Base-by-base conservation (phyloP, 2,329 filamentous ascomycete genomes). In the Albophoma yamanashiensis region DNA sequence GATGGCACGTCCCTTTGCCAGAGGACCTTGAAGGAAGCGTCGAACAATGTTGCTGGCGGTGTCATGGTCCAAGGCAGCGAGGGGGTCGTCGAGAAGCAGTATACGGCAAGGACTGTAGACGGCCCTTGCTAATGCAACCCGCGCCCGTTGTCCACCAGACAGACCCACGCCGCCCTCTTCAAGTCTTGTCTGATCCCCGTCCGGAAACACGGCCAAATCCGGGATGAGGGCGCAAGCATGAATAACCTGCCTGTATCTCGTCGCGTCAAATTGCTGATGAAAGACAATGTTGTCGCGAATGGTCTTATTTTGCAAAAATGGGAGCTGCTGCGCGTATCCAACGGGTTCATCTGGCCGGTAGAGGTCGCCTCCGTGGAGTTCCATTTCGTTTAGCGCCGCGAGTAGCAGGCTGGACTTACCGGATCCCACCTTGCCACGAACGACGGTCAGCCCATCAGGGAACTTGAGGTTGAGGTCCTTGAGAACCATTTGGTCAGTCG, bases 251-350 rank as follows among this genome's bases (percentile, higher is more conserved):
- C 80, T 76, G 67, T 89, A 89, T 31, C 84, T 75, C 8, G 65
- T 62, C 14, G 77, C 72, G 61, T 88, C 82, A 55, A 81, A 83
- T 0, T 73, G 70, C 39, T 79, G 75, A n/a, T 83, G 83, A 61
- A 88, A 88, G 3, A 86, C 67, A 20, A 88, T 87, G 64, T 88
- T 88, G 17, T 88, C 82, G 2, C 81, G 78, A 56, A 88, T 83
- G 3, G 81, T 86, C 75, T 85, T 86, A 69, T 82, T 86, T 69
- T 87, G 84, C 6, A 88, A 73, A 84, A 84, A 88, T 0, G 85
- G 82, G 0, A 83, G 80, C 65, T 88, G 85, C 60, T 85, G 76
- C 62, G 81, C 79, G 70, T 86, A 82, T 2, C 79, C 77, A 17
- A 84, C 71, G 62, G 79, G 78, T 59, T 82, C 78, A 39, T 75